A percentile compares a stretch with the other conserved stretches of the same genome.
These are phyloP conservation scores for Tulasnella sp. DNA, from an alignment of 768 basidiomycete species.

Conservation along the genomic window DNA sequence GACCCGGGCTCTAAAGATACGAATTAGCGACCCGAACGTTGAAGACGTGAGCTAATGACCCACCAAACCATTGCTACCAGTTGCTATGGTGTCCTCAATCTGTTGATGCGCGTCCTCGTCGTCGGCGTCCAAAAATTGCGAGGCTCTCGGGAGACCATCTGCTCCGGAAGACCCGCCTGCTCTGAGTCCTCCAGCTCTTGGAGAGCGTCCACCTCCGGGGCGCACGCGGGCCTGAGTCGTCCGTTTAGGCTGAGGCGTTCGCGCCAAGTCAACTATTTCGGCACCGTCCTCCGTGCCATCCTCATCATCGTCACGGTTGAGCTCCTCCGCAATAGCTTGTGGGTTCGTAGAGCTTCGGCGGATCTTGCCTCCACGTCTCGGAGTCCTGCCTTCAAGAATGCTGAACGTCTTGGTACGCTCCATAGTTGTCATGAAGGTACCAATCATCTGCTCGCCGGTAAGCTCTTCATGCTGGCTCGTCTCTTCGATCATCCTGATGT, in stretches of 20 bases:
- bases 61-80: slow-evolving; percentile 67
- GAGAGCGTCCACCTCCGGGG: not conserved
- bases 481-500: not conserved
- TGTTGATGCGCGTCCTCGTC: slow-evolving; percentile 66
- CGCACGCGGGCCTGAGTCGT: slow-evolving; percentile 8
- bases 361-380: slow-evolving; percentile 29
- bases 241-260: slow-evolving; percentile 24
- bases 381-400: slow-evolving; percentile 65
- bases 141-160: slow-evolving; percentile 49
- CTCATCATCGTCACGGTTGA: slow-evolving; percentile 37
- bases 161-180: slow-evolving; percentile 26
- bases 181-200: not conserved
- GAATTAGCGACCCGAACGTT: not conserved
- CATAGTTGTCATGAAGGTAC: slow-evolving; percentile 73
- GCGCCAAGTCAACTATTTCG: slow-evolving; percentile 8
- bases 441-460: slow-evolving; percentile 68
- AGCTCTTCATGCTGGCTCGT: slow-evolving; percentile 38
- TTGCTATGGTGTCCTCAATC: slow-evolving; percentile 82
- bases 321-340: slow-evolving; percentile 29
- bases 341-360: not conserved
- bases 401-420: slow-evolving; percentile 80
- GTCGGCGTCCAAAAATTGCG: slow-evolving; percentile 88
- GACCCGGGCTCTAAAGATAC: not conserved
- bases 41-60: slow-evolving; percentile 15
- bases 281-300: slow-evolving; percentile 38